These are phyloP conservation scores for Trametes cingulata DNA, from an alignment of 768 basidiomycete species.

Conservation along the genomic window DNA sequence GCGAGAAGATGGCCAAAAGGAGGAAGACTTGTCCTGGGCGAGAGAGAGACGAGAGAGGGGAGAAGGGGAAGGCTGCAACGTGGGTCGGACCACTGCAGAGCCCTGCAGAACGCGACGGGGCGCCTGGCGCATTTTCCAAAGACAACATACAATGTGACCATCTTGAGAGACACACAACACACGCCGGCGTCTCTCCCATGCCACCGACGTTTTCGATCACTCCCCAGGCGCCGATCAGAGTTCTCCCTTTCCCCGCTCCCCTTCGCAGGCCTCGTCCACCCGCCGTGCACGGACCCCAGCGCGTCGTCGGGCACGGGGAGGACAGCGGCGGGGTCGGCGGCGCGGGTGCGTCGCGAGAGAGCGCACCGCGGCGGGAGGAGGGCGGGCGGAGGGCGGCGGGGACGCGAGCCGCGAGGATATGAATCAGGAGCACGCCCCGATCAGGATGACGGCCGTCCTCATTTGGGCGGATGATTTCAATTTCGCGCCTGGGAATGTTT, in stretches of 20 bases:
- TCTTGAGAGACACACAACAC: constrained; percentile 21
- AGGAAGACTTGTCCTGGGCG: constrained; percentile 4
- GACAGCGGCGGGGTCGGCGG: neutral
- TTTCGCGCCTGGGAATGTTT: constrained; percentile 32
- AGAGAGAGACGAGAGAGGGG: constrained; percentile 1
- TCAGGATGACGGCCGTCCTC: constrained; percentile 19
- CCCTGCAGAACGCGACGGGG: neutral
- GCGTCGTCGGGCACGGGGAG: neutral
- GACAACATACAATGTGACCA: constrained; percentile 24
- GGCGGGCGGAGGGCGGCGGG: constrained; percentile 1
- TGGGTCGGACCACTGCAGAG: neutral
- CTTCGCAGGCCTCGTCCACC: neutral
- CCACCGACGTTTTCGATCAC: constrained; percentile 15
- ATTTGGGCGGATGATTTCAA: constrained; percentile 24
- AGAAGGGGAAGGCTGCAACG: constrained; percentile 11
- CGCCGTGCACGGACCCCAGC: neutral
- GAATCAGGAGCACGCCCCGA: constrained; percentile 24
- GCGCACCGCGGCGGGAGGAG: neutral
- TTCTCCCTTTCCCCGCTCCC: neutral
- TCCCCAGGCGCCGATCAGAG: constrained; percentile 15
- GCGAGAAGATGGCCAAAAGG: constrained; percentile 8
- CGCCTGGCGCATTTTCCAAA: constrained; percentile 10
- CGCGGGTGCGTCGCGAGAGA: neutral
- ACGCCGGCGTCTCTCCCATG: constrained; percentile 14
- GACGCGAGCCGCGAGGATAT: constrained; percentile 19